Conservation (phyloP, 2,329 filamentous ascomycete species). For the Triangularia setosa region DNA sequence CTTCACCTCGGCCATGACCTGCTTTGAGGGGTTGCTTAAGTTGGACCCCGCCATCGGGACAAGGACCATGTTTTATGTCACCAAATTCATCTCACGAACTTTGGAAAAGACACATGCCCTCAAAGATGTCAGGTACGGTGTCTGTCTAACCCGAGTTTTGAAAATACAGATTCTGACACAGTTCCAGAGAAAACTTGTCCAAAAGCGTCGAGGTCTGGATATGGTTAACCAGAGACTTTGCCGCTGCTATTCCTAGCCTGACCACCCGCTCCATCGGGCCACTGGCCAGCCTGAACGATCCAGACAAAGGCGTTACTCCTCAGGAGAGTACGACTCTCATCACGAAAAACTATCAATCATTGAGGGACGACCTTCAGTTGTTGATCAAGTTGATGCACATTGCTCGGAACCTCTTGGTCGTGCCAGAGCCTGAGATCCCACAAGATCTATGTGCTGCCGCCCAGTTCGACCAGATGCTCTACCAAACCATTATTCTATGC, state of each 20-base stretch:
- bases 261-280: slow-evolving; percentile 57
- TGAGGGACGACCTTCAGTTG: slow-evolving; percentile 60
- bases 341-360: slow-evolving; percentile 56
- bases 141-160: neutral
- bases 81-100: slow-evolving; percentile 55
- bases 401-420: slow-evolving; percentile 60
- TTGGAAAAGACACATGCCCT: slow-evolving; percentile 61
- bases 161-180: neutral
- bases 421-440: slow-evolving; percentile 60
- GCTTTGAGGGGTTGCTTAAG: slow-evolving; percentile 59
- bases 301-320: slow-evolving; percentile 54
- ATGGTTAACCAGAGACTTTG: slow-evolving; percentile 59
- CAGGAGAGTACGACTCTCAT: slow-evolving; percentile 61
- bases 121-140: slow-evolving; percentile 53
- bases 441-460: slow-evolving; percentile 63
- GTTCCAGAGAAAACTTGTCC: slow-evolving; percentile 52
- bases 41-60: slow-evolving; percentile 54
- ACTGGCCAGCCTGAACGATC: slow-evolving; percentile 49
- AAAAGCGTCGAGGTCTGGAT: slow-evolving; percentile 64
- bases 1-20: slow-evolving; percentile 58
- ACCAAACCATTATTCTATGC: slow-evolving; percentile 61
- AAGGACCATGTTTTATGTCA: slow-evolving; percentile 51
- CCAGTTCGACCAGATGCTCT: slow-evolving; percentile 62
- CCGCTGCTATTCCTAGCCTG: slow-evolving; percentile 56
- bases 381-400: slow-evolving; percentile 66